phyloP scores from a whole-genome alignment of 805 yeast genomes.

The Schizosaccharomyces lindneri region DNA sequence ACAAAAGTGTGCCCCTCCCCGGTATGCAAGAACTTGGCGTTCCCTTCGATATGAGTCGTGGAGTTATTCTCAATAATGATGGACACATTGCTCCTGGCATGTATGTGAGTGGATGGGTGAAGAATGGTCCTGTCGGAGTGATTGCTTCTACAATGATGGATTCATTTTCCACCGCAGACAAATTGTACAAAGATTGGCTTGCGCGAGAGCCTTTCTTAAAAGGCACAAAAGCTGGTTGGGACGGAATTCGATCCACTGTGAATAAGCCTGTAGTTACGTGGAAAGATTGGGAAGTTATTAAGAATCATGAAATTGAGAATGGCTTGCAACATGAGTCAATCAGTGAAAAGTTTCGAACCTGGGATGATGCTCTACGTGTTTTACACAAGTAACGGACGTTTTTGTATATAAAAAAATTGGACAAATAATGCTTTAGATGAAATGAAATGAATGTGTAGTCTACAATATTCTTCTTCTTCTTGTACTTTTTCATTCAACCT shows the following conservation, averaged over 20 bases:
- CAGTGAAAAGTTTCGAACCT: slow-evolving; percentile 30
- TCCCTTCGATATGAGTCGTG: slow-evolving; percentile 21
- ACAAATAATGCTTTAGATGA: too few relatives aligned
- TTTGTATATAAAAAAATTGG: too few relatives aligned
- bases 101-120: slow-evolving; percentile 79
- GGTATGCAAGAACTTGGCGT: slow-evolving; percentile 31
- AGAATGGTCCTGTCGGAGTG: slow-evolving; percentile 59
- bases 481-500: too few relatives aligned
- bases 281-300: slow-evolving; percentile 41
- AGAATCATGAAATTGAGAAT: slow-evolving; percentile 23
- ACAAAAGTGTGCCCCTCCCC: slow-evolving; percentile 36
- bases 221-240: slow-evolving; percentile 7
- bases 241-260: slow-evolving; percentile 10
- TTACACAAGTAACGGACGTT: too few relatives aligned
- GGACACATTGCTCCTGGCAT: slow-evolving; percentile 25
- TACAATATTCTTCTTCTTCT: too few relatives aligned
- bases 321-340: slow-evolving; percentile 29
- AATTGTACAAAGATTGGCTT: slow-evolving; percentile 27
- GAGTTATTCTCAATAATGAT: slow-evolving; percentile 22
- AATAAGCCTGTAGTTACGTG: slow-evolving; percentile 21
- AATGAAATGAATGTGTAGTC: too few relatives aligned
- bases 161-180: slow-evolving; percentile 48
- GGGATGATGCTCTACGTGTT: slow-evolving; percentile 14
- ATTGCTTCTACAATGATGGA: slow-evolving; percentile 79
- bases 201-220: neutral